phyloP scores from a whole-genome alignment of 2,329 filamentous ascomycete genomes.

The Pseudopithomyces maydicus region DNA sequence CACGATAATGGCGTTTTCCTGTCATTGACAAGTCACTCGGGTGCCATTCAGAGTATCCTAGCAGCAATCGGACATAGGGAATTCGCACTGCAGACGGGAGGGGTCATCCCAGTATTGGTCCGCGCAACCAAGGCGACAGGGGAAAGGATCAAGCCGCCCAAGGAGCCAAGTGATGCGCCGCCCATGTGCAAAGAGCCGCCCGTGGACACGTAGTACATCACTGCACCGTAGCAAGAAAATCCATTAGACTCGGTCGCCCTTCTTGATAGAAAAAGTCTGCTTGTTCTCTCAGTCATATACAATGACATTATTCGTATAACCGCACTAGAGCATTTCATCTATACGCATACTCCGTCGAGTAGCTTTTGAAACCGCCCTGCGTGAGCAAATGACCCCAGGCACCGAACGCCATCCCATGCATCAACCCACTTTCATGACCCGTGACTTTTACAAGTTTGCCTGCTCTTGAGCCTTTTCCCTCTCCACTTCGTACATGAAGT shows the following conservation, averaged over 20 bases:
- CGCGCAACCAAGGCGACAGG: conserved; percentile 57
- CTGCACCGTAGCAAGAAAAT: no score
- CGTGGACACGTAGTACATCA: background rate
- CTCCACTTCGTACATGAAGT: conserved; percentile 99
- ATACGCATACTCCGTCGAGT: background rate
- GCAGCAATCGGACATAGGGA: conserved; percentile 61
- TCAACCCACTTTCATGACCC: conserved; percentile 31
- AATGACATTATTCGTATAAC: background rate
- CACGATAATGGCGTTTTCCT: conserved; percentile 53
- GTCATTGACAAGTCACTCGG: conserved; percentile 63
- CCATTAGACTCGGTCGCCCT: no score
- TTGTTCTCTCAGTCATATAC: background rate
- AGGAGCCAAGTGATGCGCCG: conserved; percentile 39
- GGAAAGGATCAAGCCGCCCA: conserved; percentile 26
- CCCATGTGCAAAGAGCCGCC: conserved; percentile 26
- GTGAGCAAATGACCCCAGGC: conserved; percentile 21
- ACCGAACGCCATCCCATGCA: conserved; percentile 47
- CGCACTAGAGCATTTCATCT: background rate
- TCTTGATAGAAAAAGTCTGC: background rate
- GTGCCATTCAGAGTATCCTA: conserved; percentile 61
- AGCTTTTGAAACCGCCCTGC: conserved; percentile 2
- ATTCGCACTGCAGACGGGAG: conserved; percentile 67
- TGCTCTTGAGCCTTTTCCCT: conserved; percentile 65
- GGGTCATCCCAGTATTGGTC: conserved; percentile 70
- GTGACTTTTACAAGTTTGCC: conserved; percentile 40